Evolutionary conservation across 371 early-diverging fungal species (phyloP).

Genomic region (Amoeboradix gromovi): DNA sequence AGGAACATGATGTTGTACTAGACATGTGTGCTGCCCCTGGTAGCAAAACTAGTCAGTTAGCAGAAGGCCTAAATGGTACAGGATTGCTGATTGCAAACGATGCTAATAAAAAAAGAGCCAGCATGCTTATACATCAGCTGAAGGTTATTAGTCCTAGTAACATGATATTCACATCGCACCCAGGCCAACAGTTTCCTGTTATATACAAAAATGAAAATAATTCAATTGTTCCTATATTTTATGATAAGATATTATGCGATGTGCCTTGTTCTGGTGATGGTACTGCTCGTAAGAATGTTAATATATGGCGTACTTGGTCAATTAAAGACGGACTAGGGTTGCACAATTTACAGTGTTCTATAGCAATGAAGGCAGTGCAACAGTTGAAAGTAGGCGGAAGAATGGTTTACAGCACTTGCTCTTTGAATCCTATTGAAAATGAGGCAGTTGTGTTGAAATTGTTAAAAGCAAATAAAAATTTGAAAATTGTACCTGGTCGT

Average conservation of each 20-base stretch:
- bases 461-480: constrained; percentile 3
- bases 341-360: constrained; percentile 46
- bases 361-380: constrained; percentile 59
- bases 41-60: constrained; percentile 36
- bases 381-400: constrained; percentile 70
- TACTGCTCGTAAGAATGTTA: constrained; percentile 83
- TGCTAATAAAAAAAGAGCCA: constrained; percentile 55
- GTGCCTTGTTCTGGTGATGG: constrained; percentile 94
- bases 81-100: constrained; percentile 97
- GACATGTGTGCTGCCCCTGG: constrained; percentile 39
- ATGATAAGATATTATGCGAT: constrained; percentile 89
- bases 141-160: constrained; percentile 67
- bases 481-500: constrained; percentile 42
- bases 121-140: constrained; percentile 80
- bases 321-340: constrained; percentile 39
- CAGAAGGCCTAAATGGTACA: constrained; percentile 57
- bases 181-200: constrained; percentile 68
- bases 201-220: constrained; percentile 13
- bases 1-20: constrained; percentile 49
- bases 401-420: constrained; percentile 95
- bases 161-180: constrained; percentile 82
- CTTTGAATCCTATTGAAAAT: constrained; percentile 61
- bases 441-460: constrained; percentile 11
- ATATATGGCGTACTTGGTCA: constrained; percentile 66
- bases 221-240: constrained; percentile 17